Percentiles rank a stretch among this genome's conserved stretches.
phyloP scores from a whole-genome alignment of 2,329 filamentous ascomycete genomes.

The Aspergillus calidoustus region DNA sequence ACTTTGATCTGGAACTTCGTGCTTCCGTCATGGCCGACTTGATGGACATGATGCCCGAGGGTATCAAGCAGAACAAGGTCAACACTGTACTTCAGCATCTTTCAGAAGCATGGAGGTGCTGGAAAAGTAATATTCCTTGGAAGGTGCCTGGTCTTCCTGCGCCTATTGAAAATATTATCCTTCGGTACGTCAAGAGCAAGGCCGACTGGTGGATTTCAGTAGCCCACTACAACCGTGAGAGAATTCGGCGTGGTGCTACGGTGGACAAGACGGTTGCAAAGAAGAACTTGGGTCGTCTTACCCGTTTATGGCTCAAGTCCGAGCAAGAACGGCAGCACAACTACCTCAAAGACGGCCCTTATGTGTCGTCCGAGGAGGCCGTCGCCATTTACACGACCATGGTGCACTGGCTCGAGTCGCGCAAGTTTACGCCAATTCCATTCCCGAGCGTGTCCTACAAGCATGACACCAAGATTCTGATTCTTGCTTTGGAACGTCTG shows the following conservation, averaged over 20 bases:
- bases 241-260: constrained; percentile 92
- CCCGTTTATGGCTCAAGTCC: constrained; percentile 93
- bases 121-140: constrained; percentile 99
- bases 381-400: constrained; percentile 99
- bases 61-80: constrained; percentile 99
- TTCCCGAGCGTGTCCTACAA: constrained; percentile 99
- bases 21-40: constrained; percentile 98
- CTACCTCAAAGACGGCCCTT: constrained; percentile 98
- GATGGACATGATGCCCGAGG: constrained; percentile 99
- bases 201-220: constrained; percentile 99
- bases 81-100: constrained; percentile 97
- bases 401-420: constrained; percentile 96
- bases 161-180: constrained; percentile 97
- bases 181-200: constrained; percentile 98
- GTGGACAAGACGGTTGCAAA: constrained; percentile 99
- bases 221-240: constrained; percentile 97
- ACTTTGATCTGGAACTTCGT: constrained; percentile 95
- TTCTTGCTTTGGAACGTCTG: constrained; percentile 88
- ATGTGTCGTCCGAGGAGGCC: constrained; percentile 96
- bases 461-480: constrained; percentile 98
- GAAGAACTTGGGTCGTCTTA: constrained; percentile 96
- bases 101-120: constrained; percentile 98
- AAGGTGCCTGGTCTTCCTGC: constrained; percentile 96
- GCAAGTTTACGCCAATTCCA: constrained; percentile 97
- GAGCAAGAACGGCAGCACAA: constrained; percentile 99